These are phyloP conservation scores for Cyamopsis tetragonoloba DNA, from an alignment of 306 rosid genomes.

Conservation along the genomic window DNA sequence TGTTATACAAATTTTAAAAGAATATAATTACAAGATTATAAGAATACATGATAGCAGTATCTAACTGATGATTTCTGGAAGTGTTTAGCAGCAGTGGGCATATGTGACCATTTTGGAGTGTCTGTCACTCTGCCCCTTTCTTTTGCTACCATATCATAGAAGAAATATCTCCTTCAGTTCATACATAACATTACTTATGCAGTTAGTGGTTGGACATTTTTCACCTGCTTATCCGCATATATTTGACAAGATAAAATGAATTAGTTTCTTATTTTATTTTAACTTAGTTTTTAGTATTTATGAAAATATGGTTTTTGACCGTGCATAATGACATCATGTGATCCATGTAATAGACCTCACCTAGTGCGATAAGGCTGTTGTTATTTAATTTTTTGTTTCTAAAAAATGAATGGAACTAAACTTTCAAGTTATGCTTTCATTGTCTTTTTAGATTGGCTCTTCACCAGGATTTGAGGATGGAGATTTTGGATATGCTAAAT, in stretches of 20 bases:
- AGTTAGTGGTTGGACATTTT: background rate
- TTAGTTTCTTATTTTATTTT: background rate
- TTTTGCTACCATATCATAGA: background rate
- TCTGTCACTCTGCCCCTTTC: background rate
- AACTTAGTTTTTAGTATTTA: no score
- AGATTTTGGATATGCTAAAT: constrained; percentile 72
- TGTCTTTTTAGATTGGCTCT: constrained; percentile 71
- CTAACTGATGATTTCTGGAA: background rate
- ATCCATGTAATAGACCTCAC: no score
- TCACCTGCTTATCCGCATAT: background rate
- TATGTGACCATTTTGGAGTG: background rate
- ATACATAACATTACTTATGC: background rate
- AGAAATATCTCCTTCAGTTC: background rate
- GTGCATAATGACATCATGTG: no score
- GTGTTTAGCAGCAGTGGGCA: background rate
- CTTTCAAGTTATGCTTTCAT: background rate
- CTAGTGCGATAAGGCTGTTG: no score
- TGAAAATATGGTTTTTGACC: no score
- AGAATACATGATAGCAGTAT: background rate
- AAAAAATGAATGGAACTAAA: background rate
- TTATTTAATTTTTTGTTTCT: background rate
- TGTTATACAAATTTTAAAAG: no score
- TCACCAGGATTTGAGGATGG: constrained; percentile 98
- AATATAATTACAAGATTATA: no score
- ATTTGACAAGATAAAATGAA: background rate